Conservation (phyloP, 176 grass and related monocot genomes). For the Cenchrus fungigraminus region DNA sequence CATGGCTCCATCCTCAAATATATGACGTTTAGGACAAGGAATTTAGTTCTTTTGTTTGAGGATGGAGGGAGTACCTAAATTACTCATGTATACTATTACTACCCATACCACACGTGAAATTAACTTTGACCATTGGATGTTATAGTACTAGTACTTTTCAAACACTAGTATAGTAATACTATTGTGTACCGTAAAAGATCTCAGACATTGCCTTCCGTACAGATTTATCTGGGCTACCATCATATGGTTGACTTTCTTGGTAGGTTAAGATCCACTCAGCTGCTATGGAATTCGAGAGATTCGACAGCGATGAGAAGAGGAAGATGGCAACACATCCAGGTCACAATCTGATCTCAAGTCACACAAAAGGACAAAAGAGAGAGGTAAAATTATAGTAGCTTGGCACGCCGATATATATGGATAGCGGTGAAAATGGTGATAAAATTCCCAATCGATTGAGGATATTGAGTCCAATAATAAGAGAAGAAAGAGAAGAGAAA, state of each 20-base stretch:
- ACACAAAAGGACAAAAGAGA: not conserved
- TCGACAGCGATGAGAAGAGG: constrained; percentile 32
- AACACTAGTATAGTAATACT: no score
- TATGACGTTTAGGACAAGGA: no score
- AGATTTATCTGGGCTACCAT: not conserved
- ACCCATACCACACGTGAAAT: no score
- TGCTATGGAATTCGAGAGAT: constrained; percentile 9
- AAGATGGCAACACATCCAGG: not conserved
- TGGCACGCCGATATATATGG: not conserved
- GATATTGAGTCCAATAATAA: not conserved
- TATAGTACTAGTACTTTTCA: no score
- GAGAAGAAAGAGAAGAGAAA: not conserved
- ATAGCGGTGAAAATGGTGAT: not conserved
- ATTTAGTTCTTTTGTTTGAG: no score
- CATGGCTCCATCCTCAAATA: no score
- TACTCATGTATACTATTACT: no score
- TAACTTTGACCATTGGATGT: no score
- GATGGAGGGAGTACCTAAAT: no score
- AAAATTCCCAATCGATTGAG: not conserved
- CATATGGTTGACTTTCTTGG: constrained; percentile 28
- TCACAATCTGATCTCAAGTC: not conserved
- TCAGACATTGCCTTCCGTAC: not conserved
- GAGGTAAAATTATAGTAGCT: not conserved
- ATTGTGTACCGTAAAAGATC: no score
- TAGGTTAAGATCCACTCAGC: constrained; percentile 42